Evolutionary conservation across 2,329 filamentous ascomycete species (phyloP).

Genomic region (Ascochyta rabiei): DNA sequence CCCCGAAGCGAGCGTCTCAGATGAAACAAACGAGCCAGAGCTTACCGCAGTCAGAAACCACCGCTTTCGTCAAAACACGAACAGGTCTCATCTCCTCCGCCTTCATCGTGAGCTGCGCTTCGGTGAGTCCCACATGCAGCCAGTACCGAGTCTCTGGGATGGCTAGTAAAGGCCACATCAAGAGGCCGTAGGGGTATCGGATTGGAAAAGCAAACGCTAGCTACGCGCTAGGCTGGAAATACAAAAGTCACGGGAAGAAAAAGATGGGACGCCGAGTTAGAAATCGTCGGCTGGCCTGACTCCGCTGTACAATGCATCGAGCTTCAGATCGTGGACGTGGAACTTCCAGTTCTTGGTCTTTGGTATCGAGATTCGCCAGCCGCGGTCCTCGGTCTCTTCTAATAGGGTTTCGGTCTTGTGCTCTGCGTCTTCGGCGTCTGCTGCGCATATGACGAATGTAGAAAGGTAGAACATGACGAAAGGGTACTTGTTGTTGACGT

Average conservation of each 20-base stretch:
- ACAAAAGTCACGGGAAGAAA: neutral
- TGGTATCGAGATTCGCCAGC: conserved; percentile 30
- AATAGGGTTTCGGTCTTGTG: conserved; percentile 19
- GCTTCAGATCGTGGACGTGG: conserved; percentile 24
- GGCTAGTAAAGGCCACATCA: too few species aligned
- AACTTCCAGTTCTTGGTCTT: conserved; percentile 23
- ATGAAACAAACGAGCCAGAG: too few species aligned
- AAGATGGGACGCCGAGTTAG: neutral
- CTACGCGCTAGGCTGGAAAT: neutral
- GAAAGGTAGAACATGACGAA: conserved; percentile 38
- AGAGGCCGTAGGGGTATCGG: neutral
- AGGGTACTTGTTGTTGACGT: conserved; percentile 36
- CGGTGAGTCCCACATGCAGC: too few species aligned
- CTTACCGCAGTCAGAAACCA: too few species aligned
- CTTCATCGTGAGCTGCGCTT: too few species aligned
- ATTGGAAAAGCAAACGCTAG: neutral
- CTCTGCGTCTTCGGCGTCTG: conserved; percentile 24
- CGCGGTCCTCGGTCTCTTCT: conserved; percentile 32
- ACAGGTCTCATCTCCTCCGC: too few species aligned
- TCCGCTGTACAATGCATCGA: conserved; percentile 28
- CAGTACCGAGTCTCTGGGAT: too few species aligned
- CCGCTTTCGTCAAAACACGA: too few species aligned
- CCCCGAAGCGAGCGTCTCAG: too few species aligned
- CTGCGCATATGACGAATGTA: conserved; percentile 36
- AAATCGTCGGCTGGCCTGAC: conserved; percentile 21